Base-by-base conservation (phyloP, 768 basidiomycete genomes). In the Leccinum disarticulatum region DNA sequence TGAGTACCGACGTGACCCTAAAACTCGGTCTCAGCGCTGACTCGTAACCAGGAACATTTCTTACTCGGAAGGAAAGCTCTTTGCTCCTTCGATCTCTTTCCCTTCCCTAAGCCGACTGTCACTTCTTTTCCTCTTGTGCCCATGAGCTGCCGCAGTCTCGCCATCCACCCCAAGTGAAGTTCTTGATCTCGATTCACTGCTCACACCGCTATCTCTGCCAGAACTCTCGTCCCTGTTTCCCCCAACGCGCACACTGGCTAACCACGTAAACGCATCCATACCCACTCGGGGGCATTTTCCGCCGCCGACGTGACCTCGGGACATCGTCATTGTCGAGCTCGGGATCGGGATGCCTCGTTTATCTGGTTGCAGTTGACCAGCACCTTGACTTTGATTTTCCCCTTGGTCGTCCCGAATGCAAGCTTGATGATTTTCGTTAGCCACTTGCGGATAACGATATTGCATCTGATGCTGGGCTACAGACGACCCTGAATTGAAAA, bases 1-100 rank as follows among this genome's bases (percentile, higher is more conserved):
- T 85, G 33, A 91, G 76, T 8, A 91, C 91, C 8, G 83, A 81
- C 2, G 87, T 90, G 61, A 93, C 85, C 72, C 91, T 93, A 59
- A 47, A 46, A 27, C 9, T 14, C 19, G 35, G 53, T 7, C 30
- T 63, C 22, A 67, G 56, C 19, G 27, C 3, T n/a, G 48, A 22
- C n/a, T 30, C 19, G 17, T 14, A 6, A 13, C 19, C 19, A 14
- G 27, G 38, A 31, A 38, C 0, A 22, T 3, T 17, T 73, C 86
- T 59, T 59, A 90, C 91, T 93, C 91, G 58, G 91, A 89, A 60
- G 90, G 87, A 55, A 92, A 73, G 30, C 80, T 80, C 61, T 84
- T 85, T 6, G 69, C 64, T n/a, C 66, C 71, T 27, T 79, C 77
- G 2, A 57, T 68, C 22, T 77, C 75, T 31, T 74, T 75, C 9